Evolutionary conservation across 257 asterid genomes (phyloP).

Genomic region (Orobanche coerulescens): DNA sequence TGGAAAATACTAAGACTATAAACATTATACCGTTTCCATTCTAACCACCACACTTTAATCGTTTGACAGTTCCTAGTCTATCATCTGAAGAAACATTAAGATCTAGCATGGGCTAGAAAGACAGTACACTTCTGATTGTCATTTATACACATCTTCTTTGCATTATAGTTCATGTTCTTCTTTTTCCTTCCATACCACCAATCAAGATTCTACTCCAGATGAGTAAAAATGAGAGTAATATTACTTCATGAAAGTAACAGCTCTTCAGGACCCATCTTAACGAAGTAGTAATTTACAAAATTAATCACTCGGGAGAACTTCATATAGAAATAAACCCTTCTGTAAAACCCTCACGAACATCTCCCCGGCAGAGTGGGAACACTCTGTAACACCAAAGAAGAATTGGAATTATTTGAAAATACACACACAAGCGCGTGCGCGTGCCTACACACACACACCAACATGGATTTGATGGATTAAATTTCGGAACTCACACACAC

Average conservation of each 20-base stretch:
- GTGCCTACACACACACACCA: neutral
- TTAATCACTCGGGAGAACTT: conserved; percentile 12
- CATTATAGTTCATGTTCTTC: neutral
- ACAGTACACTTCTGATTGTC: conserved; percentile 14
- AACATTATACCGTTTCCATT: too few relatives aligned
- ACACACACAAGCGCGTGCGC: neutral
- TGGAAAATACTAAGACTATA: neutral
- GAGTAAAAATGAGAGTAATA: neutral
- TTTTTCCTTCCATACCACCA: conserved; percentile 10
- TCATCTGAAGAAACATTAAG: neutral
- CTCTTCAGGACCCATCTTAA: neutral
- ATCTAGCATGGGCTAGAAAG: conserved; percentile 14
- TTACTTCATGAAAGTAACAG: conserved; percentile 8
- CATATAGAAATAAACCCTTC: conserved; percentile 33
- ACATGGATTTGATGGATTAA: too few relatives aligned
- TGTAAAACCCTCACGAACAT: conserved; percentile 51
- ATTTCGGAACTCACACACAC: too few relatives aligned
- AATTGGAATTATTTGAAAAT: conserved; percentile 10
- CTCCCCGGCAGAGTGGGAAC: conserved; percentile 88
- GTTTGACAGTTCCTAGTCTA: conserved; percentile 5
- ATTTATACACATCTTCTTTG: conserved; percentile 1
- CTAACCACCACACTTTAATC: neutral
- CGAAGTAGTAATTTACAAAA: conserved; percentile 11
- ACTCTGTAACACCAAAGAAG: conserved; percentile 41
- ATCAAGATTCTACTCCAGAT: conserved; percentile 12